phyloP scores from a whole-genome alignment of 192 early-diverging fungal genomes.

The Coemansia brasiliensis region DNA sequence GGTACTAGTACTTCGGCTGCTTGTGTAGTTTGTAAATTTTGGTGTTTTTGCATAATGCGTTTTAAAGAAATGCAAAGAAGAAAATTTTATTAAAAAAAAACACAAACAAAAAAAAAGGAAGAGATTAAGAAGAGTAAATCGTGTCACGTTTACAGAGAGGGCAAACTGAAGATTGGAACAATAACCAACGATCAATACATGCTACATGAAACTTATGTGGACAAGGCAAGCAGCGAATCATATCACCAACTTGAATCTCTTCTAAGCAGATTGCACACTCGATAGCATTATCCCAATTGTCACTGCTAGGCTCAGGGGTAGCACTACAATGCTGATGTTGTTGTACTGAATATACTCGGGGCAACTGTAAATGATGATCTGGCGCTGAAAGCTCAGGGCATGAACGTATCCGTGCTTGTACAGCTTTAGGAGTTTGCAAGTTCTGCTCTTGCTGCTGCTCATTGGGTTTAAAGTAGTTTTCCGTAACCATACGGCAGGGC shows the following conservation, averaged over 20 bases:
- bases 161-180: slow-evolving; percentile 48
- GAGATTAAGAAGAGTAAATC: not conserved
- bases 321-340: not conserved
- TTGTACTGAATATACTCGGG: slow-evolving; percentile 14
- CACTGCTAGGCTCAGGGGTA: not conserved
- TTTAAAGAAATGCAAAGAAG: not conserved
- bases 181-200: slow-evolving; percentile 57
- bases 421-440: too few species aligned
- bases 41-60: not conserved
- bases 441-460: too few species aligned
- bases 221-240: slow-evolving; percentile 44
- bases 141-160: slow-evolving; percentile 55
- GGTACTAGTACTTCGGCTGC: too few species aligned
- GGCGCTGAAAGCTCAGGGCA: not conserved
- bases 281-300: slow-evolving; percentile 1
- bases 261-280: slow-evolving; percentile 56
- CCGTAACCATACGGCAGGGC: slow-evolving; percentile 29
- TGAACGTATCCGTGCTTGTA: not conserved
- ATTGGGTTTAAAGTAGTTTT: not conserved
- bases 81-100: not conserved
- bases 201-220: slow-evolving; percentile 46
- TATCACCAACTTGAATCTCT: slow-evolving; percentile 32
- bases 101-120: too few species aligned
- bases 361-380: not conserved
- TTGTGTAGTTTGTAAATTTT: too few species aligned